Base-by-base conservation (phyloP, 148 eudicot genomes). In the Camellia lanceoleosa region DNA sequence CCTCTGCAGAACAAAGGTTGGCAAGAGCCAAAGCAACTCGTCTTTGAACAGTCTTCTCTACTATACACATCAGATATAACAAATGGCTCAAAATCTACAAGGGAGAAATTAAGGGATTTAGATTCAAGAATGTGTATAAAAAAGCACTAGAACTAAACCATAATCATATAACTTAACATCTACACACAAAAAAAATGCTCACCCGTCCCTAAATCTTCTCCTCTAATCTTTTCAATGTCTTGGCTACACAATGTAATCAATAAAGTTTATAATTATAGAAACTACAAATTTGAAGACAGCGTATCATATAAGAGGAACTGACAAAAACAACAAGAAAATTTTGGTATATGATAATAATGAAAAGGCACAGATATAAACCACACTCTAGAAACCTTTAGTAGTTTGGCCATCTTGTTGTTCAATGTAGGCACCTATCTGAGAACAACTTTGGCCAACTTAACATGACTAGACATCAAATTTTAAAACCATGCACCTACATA, bases 131-230 rank as follows among this genome's bases (percentile, higher is more conserved):
- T 38, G 9, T 73, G 46, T 15, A 51, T 55, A 78, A 10, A 69
- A 54, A 38, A 15, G 5, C 15, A 20, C n/a, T 10, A 42, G 2
- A 16, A 55, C 10, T 19, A 46, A 47, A 30, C 20, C 16, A 74
- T 59, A 30, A 30, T 41, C 5, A 52, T 16, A 65, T 43, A 60
- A 56, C 47, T 68, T 41, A 42, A 70, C 11, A 12, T 60, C 11
- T 38, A 51, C 43, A 78, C 43, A 9, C 42, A n/a, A 62, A 8
- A 64, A n/a, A n/a, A n/a, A n/a, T 80, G 81, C 96, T 87, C 85
- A 93, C 98, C 79, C 94, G 89, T 68, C 97, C 98, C 65, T 90
- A 88, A 72, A 95, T 90, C 89, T 93, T 95, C 81, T 96, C 99
- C 85, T 96, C 99, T 82, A 96, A 83, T 83, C 98, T 90, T 82